These are phyloP conservation scores for Entoloma clypeatum DNA, from an alignment of 1,284 basidiomycete species.

Conservation along the genomic window DNA sequence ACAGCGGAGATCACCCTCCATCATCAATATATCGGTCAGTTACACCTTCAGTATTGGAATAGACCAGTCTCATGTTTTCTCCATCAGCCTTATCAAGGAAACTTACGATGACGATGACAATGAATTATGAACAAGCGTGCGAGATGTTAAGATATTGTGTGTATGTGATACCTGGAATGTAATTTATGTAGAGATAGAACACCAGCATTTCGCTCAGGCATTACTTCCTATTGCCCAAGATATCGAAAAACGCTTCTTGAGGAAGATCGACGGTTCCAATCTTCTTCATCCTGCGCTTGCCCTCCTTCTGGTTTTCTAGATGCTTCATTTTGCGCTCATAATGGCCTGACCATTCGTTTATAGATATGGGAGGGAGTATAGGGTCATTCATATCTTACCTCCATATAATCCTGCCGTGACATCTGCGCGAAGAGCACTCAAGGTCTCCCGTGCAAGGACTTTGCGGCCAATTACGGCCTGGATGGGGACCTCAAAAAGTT, in stretches of 20 bases:
- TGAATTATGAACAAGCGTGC: slow-evolving; percentile 39
- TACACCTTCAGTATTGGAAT: neutral
- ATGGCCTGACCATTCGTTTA: slow-evolving; percentile 52
- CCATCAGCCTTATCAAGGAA: slow-evolving; percentile 74
- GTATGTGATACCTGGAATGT: slow-evolving; percentile 20
- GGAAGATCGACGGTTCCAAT: slow-evolving; percentile 86
- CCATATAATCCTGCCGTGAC: slow-evolving; percentile 95
- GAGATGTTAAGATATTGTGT: slow-evolving; percentile 12
- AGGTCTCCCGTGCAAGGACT: slow-evolving; percentile 85
- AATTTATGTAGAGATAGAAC: slow-evolving; percentile 14
- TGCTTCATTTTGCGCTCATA: slow-evolving; percentile 92
- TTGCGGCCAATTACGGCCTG: slow-evolving; percentile 85
- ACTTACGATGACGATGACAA: slow-evolving; percentile 91
- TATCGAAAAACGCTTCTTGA: slow-evolving; percentile 88
- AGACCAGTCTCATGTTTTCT: slow-evolving; percentile 10
- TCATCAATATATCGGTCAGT: slow-evolving; percentile 82
- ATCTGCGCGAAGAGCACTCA: slow-evolving; percentile 88
- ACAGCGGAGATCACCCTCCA: slow-evolving; percentile 87
- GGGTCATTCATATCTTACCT: slow-evolving; percentile 43
- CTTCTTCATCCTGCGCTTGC: slow-evolving; percentile 82
- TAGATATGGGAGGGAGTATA: slow-evolving; percentile 1
- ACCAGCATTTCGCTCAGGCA: neutral
- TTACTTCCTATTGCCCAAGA: slow-evolving; percentile 53
- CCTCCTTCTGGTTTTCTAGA: slow-evolving; percentile 89
- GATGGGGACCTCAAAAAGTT: slow-evolving; percentile 92